These are phyloP conservation scores for Boletus rubroflammeus DNA, from an alignment of 768 basidiomycete species.

Conservation along the genomic window DNA sequence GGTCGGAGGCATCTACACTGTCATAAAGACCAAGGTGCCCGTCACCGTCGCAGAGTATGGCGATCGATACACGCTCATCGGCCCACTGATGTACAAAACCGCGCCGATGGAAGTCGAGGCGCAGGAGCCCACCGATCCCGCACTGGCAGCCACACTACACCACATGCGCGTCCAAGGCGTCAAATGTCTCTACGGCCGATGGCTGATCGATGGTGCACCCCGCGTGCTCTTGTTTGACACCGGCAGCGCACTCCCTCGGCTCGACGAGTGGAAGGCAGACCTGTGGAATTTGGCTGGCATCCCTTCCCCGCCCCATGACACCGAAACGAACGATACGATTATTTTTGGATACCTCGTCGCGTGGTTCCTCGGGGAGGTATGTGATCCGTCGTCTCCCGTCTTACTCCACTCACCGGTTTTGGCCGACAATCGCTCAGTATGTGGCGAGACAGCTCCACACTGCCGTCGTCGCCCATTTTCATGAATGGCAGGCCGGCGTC, in stretches of 20 bases:
- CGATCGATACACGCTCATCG: constrained; percentile 92
- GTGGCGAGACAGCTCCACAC: constrained; percentile 74
- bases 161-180: constrained; percentile 86
- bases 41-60: constrained; percentile 96
- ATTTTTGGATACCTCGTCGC: constrained; percentile 97
- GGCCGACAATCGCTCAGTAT: constrained; percentile 47
- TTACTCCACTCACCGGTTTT: constrained; percentile 1
- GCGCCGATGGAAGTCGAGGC: constrained; percentile 99
- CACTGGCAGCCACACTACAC: constrained; percentile 72
- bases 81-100: constrained; percentile 97
- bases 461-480: constrained; percentile 96
- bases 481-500: constrained; percentile 99
- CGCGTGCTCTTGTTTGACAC: constrained; percentile 96
- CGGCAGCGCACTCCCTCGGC: constrained; percentile 75
- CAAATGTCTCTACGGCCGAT: constrained; percentile 92
- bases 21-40: constrained; percentile 99
- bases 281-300: constrained; percentile 99
- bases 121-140: constrained; percentile 80
- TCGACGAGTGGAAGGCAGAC: constrained; percentile 99
- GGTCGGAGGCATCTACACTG: constrained; percentile 98
- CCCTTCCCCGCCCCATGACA: constrained; percentile 92
- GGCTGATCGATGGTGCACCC: constrained; percentile 97
- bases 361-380: constrained; percentile 98
- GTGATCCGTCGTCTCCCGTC: constrained; percentile 28
- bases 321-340: constrained; percentile 98